These are phyloP conservation scores for Globisporangium spinosum DNA, from an alignment of 352 stramenopile genomes.

Conservation along the genomic window DNA sequence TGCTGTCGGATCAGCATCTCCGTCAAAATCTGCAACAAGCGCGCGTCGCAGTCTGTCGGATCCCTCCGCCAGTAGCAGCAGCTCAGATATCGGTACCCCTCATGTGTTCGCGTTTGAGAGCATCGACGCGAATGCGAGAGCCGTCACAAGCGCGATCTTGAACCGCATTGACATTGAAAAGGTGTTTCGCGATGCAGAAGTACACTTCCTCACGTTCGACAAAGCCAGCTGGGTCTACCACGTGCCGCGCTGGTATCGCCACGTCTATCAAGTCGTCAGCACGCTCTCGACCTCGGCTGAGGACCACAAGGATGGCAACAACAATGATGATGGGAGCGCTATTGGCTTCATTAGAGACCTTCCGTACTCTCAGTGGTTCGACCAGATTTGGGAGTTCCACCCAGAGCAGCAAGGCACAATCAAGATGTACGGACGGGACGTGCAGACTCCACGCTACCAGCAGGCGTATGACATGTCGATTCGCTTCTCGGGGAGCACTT, in stretches of 20 bases:
- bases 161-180: background rate
- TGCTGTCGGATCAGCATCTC: background rate
- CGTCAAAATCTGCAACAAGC: background rate
- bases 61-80: background rate
- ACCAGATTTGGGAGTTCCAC: conserved; percentile 55
- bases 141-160: background rate
- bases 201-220: conserved; percentile 26
- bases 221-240: conserved; percentile 57
- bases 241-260: conserved; percentile 49
- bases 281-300: background rate
- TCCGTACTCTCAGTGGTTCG: conserved; percentile 22
- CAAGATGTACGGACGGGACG: conserved; percentile 61
- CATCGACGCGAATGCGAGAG: conserved; percentile 24
- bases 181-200: conserved; percentile 1
- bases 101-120: conserved; percentile 10
- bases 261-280: conserved; percentile 12
- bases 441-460: conserved; percentile 63
- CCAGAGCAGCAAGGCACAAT: conserved; percentile 55
- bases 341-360: background rate
- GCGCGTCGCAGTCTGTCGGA: background rate
- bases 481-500: conserved; percentile 58
- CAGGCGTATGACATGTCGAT: conserved; percentile 56
- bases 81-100: background rate
- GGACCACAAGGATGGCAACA: background rate
- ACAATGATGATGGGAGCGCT: background rate